phyloP scores from a whole-genome alignment of 345 rosid species.

The Arabidopsis arenosa region DNA sequence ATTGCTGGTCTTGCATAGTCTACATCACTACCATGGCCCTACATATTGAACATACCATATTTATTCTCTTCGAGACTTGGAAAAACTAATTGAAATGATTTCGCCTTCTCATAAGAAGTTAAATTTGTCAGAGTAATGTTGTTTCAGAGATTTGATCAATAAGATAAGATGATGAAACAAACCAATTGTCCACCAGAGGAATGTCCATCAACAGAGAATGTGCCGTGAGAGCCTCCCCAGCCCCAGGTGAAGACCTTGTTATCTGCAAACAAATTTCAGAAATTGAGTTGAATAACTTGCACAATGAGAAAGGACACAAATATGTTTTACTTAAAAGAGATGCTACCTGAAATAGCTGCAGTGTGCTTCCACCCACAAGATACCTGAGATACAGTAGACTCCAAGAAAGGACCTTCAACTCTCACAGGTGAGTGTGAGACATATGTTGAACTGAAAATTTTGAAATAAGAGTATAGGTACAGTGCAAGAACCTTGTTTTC shows the following conservation, averaged over 20 bases:
- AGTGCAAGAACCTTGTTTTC: conserved; percentile 20
- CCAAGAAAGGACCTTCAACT: conserved; percentile 73
- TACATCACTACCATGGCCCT: conserved; percentile 95
- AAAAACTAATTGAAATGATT: not conserved
- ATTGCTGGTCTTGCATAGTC: conserved; percentile 66
- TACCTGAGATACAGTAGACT: conserved; percentile 71
- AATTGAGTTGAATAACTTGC: conserved; percentile 6
- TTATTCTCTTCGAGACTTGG: not conserved
- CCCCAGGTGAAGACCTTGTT: conserved; percentile 92
- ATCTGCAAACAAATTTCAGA: conserved; percentile 49
- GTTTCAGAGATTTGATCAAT: conserved; percentile 14
- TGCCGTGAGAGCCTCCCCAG: conserved; percentile 96
- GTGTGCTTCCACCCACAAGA: conserved; percentile 99
- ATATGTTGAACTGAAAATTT: conserved; percentile 60
- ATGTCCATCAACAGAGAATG: conserved; percentile 89
- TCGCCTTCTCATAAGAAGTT: not conserved
- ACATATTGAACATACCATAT: conserved; percentile 19
- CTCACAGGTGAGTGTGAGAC: conserved; percentile 70
- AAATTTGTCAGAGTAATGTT: not conserved
- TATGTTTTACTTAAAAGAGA: not conserved
- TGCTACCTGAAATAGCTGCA: conserved; percentile 86
- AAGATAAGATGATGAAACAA: conserved; percentile 43
- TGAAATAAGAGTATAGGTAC: conserved; percentile 17
- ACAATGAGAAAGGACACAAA: not conserved
- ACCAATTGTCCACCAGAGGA: conserved; percentile 98